Conservation (phyloP, 2,329 filamentous ascomycete species). For the Acrocalymma vagum region DNA sequence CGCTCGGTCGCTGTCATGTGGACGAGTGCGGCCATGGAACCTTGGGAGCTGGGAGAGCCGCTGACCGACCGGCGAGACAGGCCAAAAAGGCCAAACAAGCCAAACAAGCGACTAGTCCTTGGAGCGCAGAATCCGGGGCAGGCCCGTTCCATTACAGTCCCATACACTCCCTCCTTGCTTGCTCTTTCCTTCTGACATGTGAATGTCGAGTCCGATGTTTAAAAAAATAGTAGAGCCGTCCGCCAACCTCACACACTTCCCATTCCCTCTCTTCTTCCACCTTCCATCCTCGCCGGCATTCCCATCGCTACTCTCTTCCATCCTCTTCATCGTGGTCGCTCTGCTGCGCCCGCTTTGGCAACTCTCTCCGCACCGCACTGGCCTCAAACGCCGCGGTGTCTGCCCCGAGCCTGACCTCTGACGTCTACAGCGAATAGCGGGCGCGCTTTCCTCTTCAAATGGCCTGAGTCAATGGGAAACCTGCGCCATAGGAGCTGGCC, state of each 20-base stretch:
- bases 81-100: too few relatives aligned
- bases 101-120: too few relatives aligned
- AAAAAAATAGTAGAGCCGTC: slow-evolving; percentile 13
- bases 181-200: slow-evolving; percentile 26
- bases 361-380: slow-evolving; percentile 21
- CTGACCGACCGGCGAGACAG: too few relatives aligned
- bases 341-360: slow-evolving; percentile 25
- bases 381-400: slow-evolving; percentile 34
- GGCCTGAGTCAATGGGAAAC: too few relatives aligned
- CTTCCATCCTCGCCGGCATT: slow-evolving; percentile 1
- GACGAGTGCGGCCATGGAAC: too few relatives aligned
- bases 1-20: too few relatives aligned
- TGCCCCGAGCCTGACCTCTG: slow-evolving; percentile 22
- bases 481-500: too few relatives aligned
- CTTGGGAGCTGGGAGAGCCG: slow-evolving; percentile 20
- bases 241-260: neutral
- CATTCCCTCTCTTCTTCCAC: too few relatives aligned
- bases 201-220: slow-evolving; percentile 23
- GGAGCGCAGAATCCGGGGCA: slow-evolving; percentile 33
- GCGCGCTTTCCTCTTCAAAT: slow-evolving; percentile 25
- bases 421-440: slow-evolving; percentile 22
- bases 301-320: neutral
- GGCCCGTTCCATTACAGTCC: too few relatives aligned
- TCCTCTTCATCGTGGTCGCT: too few relatives aligned
- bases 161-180: slow-evolving; percentile 16